Evolutionary conservation across 2,329 filamentous ascomycete genomes (phyloP), one percentile per base, ranked within the genome.

Genomic region (Neocatenulostroma microsporum): DNA sequence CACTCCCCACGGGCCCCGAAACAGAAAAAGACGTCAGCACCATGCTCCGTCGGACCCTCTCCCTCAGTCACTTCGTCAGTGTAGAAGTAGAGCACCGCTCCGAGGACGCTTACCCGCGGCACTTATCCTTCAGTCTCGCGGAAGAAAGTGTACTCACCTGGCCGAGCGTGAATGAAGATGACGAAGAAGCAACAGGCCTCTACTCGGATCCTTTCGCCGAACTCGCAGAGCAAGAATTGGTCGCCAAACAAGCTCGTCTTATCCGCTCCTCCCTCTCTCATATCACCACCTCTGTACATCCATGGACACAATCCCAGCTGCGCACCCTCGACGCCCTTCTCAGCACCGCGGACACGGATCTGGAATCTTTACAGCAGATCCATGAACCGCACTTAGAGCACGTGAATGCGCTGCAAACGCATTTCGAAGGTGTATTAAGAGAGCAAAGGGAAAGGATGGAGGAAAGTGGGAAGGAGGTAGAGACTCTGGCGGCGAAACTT

Each of bases 401-500:
- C 12, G 85, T 84, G 48, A 75, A 82, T 46, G 70, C 70, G 12
- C 69, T 87, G 12, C 76, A 79, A 43, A 72, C 82, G 39, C 72
- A 73, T 40, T 80, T 80, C 1, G 74, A 80, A 21, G 80, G 84
- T 40, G 64, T 86, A 12, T 62, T 94, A 8, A 70, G 72, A 0
- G 76, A 80, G 31, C 83, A 93, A 61, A 75, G 80, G 26, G 70
- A 72, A 15, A 70, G 74, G 35, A 66, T 94, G 24, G 75, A 73
- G 3, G 84, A 91, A 54, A 73, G 73, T 12, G 68, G 87, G 42
- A 82, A 82, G 57, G 84, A 91, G 45, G 70, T 95, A 11, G 87
- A 94, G 57, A 74, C 82, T 15, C 67, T 93, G 25, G 78, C 82
- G 3, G 85, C 86, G 14, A 88, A 88, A 61, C 69, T 96, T 37